Base-by-base conservation (phyloP, 257 asterid species). In the Rhazya stricta region DNA sequence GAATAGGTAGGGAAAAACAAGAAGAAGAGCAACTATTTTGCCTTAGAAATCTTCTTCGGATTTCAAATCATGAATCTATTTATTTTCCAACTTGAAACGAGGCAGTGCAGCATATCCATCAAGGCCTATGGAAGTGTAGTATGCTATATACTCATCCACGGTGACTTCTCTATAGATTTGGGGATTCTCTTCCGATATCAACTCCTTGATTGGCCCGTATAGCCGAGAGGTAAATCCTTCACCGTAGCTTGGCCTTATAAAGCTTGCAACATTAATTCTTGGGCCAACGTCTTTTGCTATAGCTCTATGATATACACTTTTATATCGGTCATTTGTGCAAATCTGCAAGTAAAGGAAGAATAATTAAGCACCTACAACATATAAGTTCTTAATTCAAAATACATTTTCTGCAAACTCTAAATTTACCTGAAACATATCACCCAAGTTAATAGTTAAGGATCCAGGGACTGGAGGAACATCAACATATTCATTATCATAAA, bases 141-240 rank as follows among this genome's bases (percentile, higher is more conserved):
- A 45, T 3, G 10, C 50, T 7, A 75, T 43, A 23, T 75, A 75
- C 23, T 75, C 79, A 10, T 68, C 46, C 50, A 41, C 0, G 4
- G 56, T 48, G 27, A 60, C 32, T 58, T 69, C 41, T 53, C 53
- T 2, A 30, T 77, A 77, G 8, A 70, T 9, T 0, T 63, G 71
- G 2, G 80, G 76, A 57, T 69, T 77, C 6, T 70, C 41, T 30
- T 69, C 76, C 0, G 76, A 77, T 27, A 69, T 5, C 69, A 77
- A 60, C 34, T 77, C 80, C n/a, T 57, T 61, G 48, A 77, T 69
- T 0, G 80, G 80, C 21, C 75, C 76, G 43, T 69, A 77, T 9
- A 1, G 50, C 2, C 12, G 37, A 45, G 13, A 21, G 15, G 73
- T 30, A 27, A 6, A 69, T 12, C 39, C 73, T 68, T 43, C 5